Conservation (phyloP, 1,139 yeast genomes). For the Saccharomyces hybrid region DNA sequence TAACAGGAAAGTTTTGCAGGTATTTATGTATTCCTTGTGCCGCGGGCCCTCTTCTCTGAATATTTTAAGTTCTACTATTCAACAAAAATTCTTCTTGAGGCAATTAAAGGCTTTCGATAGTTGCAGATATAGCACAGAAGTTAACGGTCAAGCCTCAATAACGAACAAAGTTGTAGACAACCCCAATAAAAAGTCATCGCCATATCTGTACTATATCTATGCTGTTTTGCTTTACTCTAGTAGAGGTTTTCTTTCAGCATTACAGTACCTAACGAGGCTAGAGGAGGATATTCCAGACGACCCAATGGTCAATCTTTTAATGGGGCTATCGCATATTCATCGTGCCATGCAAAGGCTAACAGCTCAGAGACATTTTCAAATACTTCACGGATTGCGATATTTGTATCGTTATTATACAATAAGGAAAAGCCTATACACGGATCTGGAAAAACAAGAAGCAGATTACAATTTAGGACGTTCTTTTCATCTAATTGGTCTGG, state of each 20-base stretch:
- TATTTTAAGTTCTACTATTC: constrained; percentile 67
- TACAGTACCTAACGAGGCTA: constrained; percentile 57
- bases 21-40: constrained; percentile 51
- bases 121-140: constrained; percentile 43
- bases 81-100: constrained; percentile 82
- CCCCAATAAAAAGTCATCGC: constrained; percentile 47
- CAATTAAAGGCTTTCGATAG: constrained; percentile 87
- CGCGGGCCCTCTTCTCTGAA: constrained; percentile 51
- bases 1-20: constrained; percentile 56
- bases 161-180: constrained; percentile 39
- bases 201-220: constrained; percentile 67
- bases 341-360: constrained; percentile 89
- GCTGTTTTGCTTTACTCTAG: constrained; percentile 78
- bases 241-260: constrained; percentile 71
- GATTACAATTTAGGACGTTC: constrained; percentile 78
- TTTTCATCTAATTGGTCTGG: constrained; percentile 75
- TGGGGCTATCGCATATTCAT: constrained; percentile 81
- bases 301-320: constrained; percentile 66
- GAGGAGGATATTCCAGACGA: constrained; percentile 61
- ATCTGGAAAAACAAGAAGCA: constrained; percentile 63
- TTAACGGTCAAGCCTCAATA: constrained; percentile 75
- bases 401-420: constrained; percentile 61
- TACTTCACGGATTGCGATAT: constrained; percentile 78
- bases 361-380: constrained; percentile 75
- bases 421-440: constrained; percentile 30